A percentile compares a stretch with the other conserved stretches of the same genome.
Conservation (phyloP, 345 rosid species). For the Eucalyptus marginata region DNA sequence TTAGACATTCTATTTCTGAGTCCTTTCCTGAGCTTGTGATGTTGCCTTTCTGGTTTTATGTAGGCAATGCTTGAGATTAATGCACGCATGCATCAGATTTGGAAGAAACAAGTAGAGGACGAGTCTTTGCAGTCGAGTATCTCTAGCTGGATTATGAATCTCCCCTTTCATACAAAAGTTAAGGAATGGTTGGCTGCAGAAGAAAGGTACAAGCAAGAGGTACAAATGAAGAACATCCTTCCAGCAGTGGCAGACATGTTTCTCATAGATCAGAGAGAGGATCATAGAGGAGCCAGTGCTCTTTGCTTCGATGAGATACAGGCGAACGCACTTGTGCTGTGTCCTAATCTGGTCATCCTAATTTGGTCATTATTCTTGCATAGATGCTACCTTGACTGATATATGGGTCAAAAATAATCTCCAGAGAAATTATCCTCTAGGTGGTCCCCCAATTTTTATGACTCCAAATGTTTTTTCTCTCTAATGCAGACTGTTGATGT, state of each 20-base stretch:
- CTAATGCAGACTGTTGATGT: conserved; percentile 80
- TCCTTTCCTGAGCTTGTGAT: background rate
- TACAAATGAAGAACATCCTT: conserved; percentile 76
- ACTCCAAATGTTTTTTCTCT: conserved; percentile 13
- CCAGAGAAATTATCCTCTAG: background rate
- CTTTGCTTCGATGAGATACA: conserved; percentile 97
- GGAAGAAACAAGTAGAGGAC: conserved; percentile 71
- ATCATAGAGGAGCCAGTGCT: conserved; percentile 61
- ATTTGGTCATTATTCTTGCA: background rate
- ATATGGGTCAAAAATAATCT: background rate
- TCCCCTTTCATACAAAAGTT: conserved; percentile 72
- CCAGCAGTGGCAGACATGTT: conserved; percentile 85
- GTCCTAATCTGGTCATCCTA: background rate
- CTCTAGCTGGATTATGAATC: conserved; percentile 76
- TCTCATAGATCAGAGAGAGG: conserved; percentile 45
- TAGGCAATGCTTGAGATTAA: conserved; percentile 93
- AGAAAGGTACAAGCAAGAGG: conserved; percentile 75
- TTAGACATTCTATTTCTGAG: background rate
- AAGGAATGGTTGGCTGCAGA: conserved; percentile 90
- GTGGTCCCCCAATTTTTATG: background rate
- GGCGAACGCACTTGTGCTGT: conserved; percentile 13
- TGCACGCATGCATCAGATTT: conserved; percentile 75
- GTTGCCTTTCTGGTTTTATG: background rate
- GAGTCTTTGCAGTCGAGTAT: conserved; percentile 43
- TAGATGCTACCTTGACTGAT: background rate